Evolutionary conservation across 352 stramenopile genomes (phyloP).

Genomic region (Phytophthora podocarpi): DNA sequence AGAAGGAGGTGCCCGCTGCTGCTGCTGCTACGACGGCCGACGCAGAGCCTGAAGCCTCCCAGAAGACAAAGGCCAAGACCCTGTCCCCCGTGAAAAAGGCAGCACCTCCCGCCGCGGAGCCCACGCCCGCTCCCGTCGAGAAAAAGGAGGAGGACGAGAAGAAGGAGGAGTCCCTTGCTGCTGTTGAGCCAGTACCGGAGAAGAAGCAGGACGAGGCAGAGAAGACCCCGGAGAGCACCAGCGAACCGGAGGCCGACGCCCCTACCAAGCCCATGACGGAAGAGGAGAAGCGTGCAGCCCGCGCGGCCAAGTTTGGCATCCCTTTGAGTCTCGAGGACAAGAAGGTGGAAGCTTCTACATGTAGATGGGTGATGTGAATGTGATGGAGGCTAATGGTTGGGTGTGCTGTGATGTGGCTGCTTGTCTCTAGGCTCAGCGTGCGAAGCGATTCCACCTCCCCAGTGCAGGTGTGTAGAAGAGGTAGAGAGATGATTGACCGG

Average conservation of each 20-base stretch:
- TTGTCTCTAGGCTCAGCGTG: conserved; percentile 56
- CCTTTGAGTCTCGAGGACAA: conserved; percentile 76
- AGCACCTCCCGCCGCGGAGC: conserved; percentile 1
- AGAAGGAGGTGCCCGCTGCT: conserved; percentile 22
- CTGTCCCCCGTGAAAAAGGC: conserved; percentile 31
- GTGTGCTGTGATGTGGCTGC: conserved; percentile 4
- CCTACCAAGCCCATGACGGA: conserved; percentile 52
- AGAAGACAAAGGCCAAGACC: conserved; percentile 23
- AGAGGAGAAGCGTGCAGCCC: conserved; percentile 78
- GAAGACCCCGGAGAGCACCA: conserved; percentile 6
- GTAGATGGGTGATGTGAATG: not conserved
- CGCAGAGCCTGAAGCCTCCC: conserved; percentile 8
- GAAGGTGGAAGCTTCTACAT: no score
- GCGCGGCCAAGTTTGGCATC: conserved; percentile 84
- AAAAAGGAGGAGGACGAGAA: conserved; percentile 10
- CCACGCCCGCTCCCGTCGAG: conserved; percentile 14
- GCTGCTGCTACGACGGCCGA: not conserved
- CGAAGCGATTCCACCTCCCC: conserved; percentile 80
- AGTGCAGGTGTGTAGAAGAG: conserved; percentile 31
- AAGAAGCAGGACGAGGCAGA: conserved; percentile 15
- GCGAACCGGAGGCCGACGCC: conserved; percentile 15
- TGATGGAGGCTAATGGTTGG: not conserved
- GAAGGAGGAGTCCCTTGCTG: conserved; percentile 16
- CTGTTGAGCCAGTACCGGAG: conserved; percentile 6
- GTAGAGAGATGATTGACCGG: not conserved